Percentiles rank a stretch among this genome's conserved stretches.
Conservation (phyloP, 441 rosid species). For the Euphorbia neoarborescens region DNA sequence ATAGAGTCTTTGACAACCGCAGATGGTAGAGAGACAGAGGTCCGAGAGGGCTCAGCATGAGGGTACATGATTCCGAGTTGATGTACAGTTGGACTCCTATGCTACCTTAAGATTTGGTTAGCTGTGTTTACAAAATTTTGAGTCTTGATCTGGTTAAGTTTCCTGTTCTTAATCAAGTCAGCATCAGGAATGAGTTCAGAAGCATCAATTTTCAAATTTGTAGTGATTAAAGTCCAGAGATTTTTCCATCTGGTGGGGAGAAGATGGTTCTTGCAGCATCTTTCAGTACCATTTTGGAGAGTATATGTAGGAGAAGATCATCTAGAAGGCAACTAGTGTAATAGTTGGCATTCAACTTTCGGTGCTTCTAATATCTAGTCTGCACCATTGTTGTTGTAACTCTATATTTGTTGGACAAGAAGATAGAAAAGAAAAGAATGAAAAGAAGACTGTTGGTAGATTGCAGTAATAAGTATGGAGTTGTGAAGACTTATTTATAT, state of each 20-base stretch:
- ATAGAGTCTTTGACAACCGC: too few species aligned
- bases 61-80: background rate
- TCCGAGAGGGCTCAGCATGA: too few species aligned
- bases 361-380: background rate
- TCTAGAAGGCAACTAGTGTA: background rate
- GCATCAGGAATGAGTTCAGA: background rate
- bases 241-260: background rate
- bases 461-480: too few species aligned
- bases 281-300: background rate
- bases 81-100: background rate
- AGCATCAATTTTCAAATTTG: background rate
- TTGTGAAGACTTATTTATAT: too few species aligned
- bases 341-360: background rate
- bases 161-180: background rate
- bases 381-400: too few species aligned
- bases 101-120: background rate
- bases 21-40: too few species aligned
- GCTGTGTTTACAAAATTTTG: background rate
- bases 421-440: too few species aligned
- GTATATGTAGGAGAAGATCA: background rate
- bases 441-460: too few species aligned
- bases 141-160: background rate
- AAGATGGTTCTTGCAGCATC: background rate
- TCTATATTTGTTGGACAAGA: too few species aligned
- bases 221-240: background rate